Conservation (phyloP, 1,139 yeast genomes). For the Saccharomyces hybrid region DNA sequence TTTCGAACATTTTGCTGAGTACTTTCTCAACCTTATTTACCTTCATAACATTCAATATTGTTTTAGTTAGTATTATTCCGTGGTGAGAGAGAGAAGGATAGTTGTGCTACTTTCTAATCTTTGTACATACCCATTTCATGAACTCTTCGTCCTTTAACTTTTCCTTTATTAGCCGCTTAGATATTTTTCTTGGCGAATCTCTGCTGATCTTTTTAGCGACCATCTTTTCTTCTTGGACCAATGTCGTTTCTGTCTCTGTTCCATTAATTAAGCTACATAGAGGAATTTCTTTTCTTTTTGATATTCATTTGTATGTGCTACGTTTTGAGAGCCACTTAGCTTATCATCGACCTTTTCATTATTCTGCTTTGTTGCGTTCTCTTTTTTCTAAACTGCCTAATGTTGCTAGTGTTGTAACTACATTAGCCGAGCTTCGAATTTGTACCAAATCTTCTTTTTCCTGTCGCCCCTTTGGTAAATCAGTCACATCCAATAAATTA, state of each 20-base stretch:
- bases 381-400: not conserved
- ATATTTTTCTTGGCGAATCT: conserved; percentile 10
- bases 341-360: not conserved
- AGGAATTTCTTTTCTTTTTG: not conserved
- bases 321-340: not conserved
- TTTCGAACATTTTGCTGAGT: conserved; percentile 6
- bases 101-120: not conserved
- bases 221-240: not conserved
- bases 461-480: not conserved
- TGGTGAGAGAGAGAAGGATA: not conserved
- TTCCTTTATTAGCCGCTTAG: conserved; percentile 17
- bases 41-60: not conserved
- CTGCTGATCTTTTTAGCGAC: not conserved
- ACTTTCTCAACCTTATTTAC: conserved; percentile 12
- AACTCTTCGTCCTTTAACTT: conserved; percentile 25
- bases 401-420: not conserved
- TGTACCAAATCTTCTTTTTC: not conserved
- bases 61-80: conserved; percentile 2
- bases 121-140: conserved; percentile 26
- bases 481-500: not conserved
- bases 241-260: not conserved
- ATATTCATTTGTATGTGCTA: not conserved
- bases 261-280: not conserved
- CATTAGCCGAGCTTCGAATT: not conserved
- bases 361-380: not conserved